Percentiles rank a stretch among this genome's conserved stretches.
phyloP scores from a whole-genome alignment of 306 rosid genomes.

The Ammopiptanthus mongolicus region DNA sequence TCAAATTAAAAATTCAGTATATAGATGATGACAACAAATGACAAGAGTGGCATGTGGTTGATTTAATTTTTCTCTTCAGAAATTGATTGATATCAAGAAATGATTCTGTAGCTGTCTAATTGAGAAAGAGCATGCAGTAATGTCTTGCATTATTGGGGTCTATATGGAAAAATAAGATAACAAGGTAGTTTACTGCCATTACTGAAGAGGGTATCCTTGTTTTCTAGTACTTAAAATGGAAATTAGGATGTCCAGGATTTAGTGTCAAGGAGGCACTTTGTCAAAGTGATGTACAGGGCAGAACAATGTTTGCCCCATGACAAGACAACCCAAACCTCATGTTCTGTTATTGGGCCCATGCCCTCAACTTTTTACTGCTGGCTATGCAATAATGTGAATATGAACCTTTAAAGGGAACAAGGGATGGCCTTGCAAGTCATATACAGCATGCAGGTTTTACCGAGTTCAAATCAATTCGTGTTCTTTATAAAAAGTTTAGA shows the following conservation, averaged over 20 bases:
- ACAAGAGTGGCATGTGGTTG: background rate
- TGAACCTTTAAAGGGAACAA: background rate
- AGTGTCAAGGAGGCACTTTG: conserved; percentile 18
- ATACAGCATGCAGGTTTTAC: background rate
- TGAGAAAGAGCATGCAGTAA: background rate
- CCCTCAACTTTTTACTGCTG: background rate
- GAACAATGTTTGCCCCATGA: conserved; percentile 17
- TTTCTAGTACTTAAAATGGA: background rate
- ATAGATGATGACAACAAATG: background rate
- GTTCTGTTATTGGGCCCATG: conserved; percentile 9
- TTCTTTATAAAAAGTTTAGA: no score
- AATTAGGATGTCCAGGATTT: background rate
- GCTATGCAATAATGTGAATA: background rate
- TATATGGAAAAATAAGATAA: background rate
- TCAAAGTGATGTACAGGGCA: conserved; percentile 10
- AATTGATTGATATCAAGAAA: background rate
- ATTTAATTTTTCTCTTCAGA: background rate
- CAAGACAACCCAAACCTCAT: conserved; percentile 3
- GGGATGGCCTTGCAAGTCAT: background rate
- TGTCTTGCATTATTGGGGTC: conserved; percentile 7
- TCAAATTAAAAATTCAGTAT: background rate
- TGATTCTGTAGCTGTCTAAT: background rate
- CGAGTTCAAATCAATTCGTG: background rate
- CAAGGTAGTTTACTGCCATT: background rate
- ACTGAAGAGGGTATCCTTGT: background rate